Evolutionary conservation across 1,284 basidiomycete species (phyloP), one percentile per base, ranked within the genome.

Genomic region (Microstroma glucosiphilum): DNA sequence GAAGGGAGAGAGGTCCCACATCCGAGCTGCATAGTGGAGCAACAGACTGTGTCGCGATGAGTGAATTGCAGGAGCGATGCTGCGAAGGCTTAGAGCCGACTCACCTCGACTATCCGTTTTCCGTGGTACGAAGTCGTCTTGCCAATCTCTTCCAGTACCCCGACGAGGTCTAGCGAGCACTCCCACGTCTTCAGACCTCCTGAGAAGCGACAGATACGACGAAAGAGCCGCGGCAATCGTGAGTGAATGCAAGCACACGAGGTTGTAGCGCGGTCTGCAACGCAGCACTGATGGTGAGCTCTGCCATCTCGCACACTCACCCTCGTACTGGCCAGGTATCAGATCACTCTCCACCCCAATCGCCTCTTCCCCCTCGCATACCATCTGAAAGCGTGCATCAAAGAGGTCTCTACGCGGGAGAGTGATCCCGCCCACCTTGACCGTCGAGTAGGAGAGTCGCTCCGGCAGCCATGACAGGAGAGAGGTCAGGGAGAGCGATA

Each of bases 121-220:
- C 51, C 46, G 8, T 25, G 25, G 19, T 13, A 15, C 13, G 21
- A 23, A 8, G 2, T 26, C 15, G n/a, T 25, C 51, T 15, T 2
- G 13, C 51, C 26, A 8, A 23, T 54, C 19, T 26, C 21, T 21
- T 72, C 59, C 2, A 79, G 72, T 21, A 65, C 67, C 12, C 68
- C 64, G 37, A 77, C 89, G 0, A 98, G 83, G 79, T 97, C 94
- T 15, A 93, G 80, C 42, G 90, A 89, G 67, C 92, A 96, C 79
- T 98, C 94, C 94, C 94, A 98, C 1, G 92, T 96, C 81, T 97
- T 97, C 60, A 98, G 79, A 0, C 94, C 94, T 17, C 51, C 43
- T 48, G 43, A 6, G 6, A 12, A n/a, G 13, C 43, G 43, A 6
- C n/a, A n/a, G 30, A 37, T 4, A 9, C 30, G 30, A 37, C 9